Evolutionary conservation across 495 filamentous ascomycete species (phyloP).

Genomic region (Ascobolus immersus): DNA sequence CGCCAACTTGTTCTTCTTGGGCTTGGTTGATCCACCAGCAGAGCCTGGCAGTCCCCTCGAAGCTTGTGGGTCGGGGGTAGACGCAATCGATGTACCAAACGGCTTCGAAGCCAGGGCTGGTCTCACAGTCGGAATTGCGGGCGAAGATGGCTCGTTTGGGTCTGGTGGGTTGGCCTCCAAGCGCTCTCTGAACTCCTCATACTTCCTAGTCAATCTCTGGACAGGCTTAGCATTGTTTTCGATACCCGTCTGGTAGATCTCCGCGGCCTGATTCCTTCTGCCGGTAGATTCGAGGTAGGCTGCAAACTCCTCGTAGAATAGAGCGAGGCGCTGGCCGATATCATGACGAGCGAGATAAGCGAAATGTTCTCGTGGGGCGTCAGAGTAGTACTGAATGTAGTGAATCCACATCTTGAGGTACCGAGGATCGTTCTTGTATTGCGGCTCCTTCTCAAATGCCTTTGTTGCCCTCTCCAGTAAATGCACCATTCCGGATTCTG

Average conservation of each 20-base stretch:
- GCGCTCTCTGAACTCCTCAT: slow-evolving; percentile 63
- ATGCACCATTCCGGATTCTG: slow-evolving; percentile 71
- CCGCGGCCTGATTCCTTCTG: slow-evolving; percentile 75
- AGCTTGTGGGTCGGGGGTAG: slow-evolving; percentile 38
- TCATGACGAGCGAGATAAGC: slow-evolving; percentile 70
- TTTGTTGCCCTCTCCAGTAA: slow-evolving; percentile 81
- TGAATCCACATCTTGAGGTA: slow-evolving; percentile 85
- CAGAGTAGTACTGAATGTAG: slow-evolving; percentile 78
- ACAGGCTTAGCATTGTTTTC: slow-evolving; percentile 65
- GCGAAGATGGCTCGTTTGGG: slow-evolving; percentile 46
- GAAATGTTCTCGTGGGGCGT: slow-evolving; percentile 74
- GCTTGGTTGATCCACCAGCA: too few relatives aligned
- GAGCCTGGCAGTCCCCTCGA: slow-evolving; percentile 23
- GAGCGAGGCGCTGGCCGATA: slow-evolving; percentile 62
- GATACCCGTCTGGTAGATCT: slow-evolving; percentile 70
- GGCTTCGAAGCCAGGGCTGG: slow-evolving; percentile 63
- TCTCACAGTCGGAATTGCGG: slow-evolving; percentile 57
- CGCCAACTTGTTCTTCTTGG: slow-evolving; percentile 54
- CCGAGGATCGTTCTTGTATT: slow-evolving; percentile 85
- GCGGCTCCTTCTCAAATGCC: slow-evolving; percentile 49
- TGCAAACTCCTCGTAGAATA: slow-evolving; percentile 97
- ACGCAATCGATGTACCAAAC: slow-evolving; percentile 6
- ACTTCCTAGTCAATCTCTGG: slow-evolving; percentile 63
- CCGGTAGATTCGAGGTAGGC: slow-evolving; percentile 68
- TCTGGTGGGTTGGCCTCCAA: slow-evolving; percentile 33